These are phyloP conservation scores for Malus hybrid DNA, from an alignment of 331 rosid genomes.

Conservation along the genomic window DNA sequence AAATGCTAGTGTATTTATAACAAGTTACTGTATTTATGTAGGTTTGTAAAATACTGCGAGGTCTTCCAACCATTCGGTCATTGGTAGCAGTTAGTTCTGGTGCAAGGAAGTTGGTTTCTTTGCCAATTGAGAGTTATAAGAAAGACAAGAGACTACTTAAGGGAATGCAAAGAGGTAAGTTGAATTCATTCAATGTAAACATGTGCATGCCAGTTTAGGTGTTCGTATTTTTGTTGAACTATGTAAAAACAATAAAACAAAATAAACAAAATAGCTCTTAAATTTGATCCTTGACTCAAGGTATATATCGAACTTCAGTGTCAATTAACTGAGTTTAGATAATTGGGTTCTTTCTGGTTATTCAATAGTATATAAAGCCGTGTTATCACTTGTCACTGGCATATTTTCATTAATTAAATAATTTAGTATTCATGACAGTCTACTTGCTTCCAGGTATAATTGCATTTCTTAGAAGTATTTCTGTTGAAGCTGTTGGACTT, in stretches of 20 bases:
- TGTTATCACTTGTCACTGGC: background rate
- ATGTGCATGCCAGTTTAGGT: background rate
- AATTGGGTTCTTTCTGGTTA: background rate
- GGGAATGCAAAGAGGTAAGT: conserved; percentile 95
- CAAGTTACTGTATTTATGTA: conserved; percentile 19
- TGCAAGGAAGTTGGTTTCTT: conserved; percentile 87
- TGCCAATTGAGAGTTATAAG: conserved; percentile 81
- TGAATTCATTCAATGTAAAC: conserved; percentile 12
- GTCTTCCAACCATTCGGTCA: conserved; percentile 82
- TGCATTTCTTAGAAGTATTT: conserved; percentile 94
- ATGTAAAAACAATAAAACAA: background rate
- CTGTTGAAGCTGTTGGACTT: conserved; percentile 93
- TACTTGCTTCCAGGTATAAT: conserved; percentile 51
- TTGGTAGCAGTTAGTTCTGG: conserved; percentile 76
- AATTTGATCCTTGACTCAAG: background rate
- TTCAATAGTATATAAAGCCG: background rate
- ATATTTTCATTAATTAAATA: background rate
- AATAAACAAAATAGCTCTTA: background rate
- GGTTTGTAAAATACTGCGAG: conserved; percentile 75
- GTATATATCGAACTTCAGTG: background rate
- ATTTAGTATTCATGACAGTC: background rate
- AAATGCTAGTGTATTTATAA: conserved; percentile 7
- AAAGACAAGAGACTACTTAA: conserved; percentile 85
- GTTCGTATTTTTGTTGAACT: background rate
- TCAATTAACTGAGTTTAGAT: background rate